Conservation (phyloP, 2,329 filamentous ascomycete genomes). For the Colletotrichum musae region DNA sequence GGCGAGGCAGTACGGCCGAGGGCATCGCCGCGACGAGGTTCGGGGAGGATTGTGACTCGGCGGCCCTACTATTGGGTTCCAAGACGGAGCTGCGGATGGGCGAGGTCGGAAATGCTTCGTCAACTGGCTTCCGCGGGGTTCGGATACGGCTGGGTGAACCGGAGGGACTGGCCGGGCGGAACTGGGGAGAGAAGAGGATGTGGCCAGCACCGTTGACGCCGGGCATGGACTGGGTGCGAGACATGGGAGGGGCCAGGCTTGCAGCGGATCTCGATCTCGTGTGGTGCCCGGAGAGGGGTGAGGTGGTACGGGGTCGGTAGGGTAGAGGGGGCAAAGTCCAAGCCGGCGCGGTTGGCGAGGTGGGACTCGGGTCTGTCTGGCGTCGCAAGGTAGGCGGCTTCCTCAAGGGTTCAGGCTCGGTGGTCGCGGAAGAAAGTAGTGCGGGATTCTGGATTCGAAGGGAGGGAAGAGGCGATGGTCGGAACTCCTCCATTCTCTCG, state of each 20-base stretch:
- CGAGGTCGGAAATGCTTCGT: slow-evolving; percentile 72
- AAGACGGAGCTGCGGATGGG: slow-evolving; percentile 70
- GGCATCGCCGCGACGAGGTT: slow-evolving; percentile 54
- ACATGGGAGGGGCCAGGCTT: slow-evolving; percentile 70
- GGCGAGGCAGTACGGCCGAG: slow-evolving; percentile 47
- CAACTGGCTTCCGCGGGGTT: slow-evolving; percentile 68
- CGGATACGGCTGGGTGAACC: slow-evolving; percentile 68
- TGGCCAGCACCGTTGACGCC: slow-evolving; percentile 73
- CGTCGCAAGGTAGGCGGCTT: slow-evolving; percentile 70
- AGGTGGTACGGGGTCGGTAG: slow-evolving; percentile 74
- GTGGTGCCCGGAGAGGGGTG: slow-evolving; percentile 71
- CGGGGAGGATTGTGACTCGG: slow-evolving; percentile 68
- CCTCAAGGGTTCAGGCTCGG: slow-evolving; percentile 59
- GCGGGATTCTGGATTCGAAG: slow-evolving; percentile 62
- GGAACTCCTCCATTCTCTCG: slow-evolving; percentile 77
- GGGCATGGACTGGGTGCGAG: slow-evolving; percentile 75
- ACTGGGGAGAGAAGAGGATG: slow-evolving; percentile 67
- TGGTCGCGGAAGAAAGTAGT: slow-evolving; percentile 46
- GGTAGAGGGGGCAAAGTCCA: slow-evolving; percentile 66
- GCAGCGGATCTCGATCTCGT: slow-evolving; percentile 71
- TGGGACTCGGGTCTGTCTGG: slow-evolving; percentile 70
- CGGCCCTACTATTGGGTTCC: slow-evolving; percentile 62
- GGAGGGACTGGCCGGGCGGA: slow-evolving; percentile 68
- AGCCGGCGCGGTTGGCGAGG: slow-evolving; percentile 66
- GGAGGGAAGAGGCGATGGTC: slow-evolving; percentile 68